Evolutionary conservation across 2,329 filamentous ascomycete genomes (phyloP).

Genomic region (Diaporthe amygdali): DNA sequence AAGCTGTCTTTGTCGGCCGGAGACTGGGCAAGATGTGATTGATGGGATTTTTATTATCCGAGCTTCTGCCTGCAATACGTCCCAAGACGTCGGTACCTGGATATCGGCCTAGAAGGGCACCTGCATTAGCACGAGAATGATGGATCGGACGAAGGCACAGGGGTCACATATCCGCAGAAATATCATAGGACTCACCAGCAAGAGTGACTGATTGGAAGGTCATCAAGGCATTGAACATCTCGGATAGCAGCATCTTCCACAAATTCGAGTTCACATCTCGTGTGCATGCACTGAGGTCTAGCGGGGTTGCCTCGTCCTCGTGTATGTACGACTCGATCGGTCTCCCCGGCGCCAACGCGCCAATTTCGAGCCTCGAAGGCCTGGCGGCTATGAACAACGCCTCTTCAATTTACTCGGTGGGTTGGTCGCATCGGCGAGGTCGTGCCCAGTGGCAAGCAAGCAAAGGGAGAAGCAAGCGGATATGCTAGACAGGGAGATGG

Average conservation of each 20-base stretch:
- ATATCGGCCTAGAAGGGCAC: slow-evolving; percentile 3
- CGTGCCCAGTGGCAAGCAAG: not conserved
- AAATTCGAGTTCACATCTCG: not conserved
- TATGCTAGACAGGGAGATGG: not conserved
- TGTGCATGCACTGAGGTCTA: not conserved
- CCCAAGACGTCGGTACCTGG: slow-evolving; percentile 21
- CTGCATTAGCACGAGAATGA: slow-evolving; percentile 16
- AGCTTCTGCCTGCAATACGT: not conserved
- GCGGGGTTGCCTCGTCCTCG: too few relatives aligned
- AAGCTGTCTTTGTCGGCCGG: not conserved
- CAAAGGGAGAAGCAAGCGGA: not conserved
- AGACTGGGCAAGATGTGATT: not conserved
- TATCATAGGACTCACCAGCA: not conserved
- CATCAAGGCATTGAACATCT: not conserved
- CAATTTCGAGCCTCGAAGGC: not conserved
- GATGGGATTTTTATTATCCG: slow-evolving; percentile 25
- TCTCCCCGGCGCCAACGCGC: not conserved
- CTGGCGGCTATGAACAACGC: not conserved
- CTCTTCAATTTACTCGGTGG: not conserved
- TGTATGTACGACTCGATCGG: not conserved
- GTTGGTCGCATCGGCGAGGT: not conserved
- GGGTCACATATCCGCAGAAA: not conserved
- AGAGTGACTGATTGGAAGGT: not conserved
- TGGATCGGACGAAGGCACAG: slow-evolving; percentile 10
- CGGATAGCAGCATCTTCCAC: not conserved